Percentiles rank a stretch among this genome's conserved stretches.
These are phyloP conservation scores for Verticillium klebahnii DNA, from an alignment of 2,329 filamentous ascomycete genomes.

Conservation along the genomic window DNA sequence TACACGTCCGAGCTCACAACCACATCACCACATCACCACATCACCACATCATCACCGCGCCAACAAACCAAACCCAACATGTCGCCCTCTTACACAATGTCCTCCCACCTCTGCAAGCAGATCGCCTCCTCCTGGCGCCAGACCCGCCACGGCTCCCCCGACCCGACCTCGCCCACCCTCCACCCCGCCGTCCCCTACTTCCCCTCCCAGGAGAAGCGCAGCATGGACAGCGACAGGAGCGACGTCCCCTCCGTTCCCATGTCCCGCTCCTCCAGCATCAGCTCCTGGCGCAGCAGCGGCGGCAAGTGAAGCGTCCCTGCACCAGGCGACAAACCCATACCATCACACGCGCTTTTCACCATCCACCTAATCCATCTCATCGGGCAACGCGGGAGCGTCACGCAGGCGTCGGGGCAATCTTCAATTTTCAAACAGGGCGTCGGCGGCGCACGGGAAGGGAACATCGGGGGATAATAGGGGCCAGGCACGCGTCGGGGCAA, in stretches of 20 bases:
- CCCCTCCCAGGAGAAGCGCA: constrained; percentile 35
- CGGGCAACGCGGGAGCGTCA: background rate
- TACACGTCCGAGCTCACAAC: background rate
- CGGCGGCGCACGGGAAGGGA: background rate
- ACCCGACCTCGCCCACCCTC: constrained; percentile 21
- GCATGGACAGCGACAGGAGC: constrained; percentile 42
- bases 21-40: constrained; percentile 1
- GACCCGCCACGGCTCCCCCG: constrained; percentile 35
- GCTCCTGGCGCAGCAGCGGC: constrained; percentile 20
- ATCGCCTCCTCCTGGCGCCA: constrained; percentile 56
- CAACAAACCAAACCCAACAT: constrained; percentile 29
- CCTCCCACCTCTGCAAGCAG: constrained; percentile 56
- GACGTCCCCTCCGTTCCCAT: constrained; percentile 20
- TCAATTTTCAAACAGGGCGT: background rate
- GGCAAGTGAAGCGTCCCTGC: background rate
- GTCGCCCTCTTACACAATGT: constrained; percentile 58
- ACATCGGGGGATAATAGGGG: background rate
- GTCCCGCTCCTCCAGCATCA: constrained; percentile 15
- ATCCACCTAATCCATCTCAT: background rate
- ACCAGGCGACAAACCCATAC: too few species aligned
- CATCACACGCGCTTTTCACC: too few species aligned
- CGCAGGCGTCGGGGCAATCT: background rate
- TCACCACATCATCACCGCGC: background rate
- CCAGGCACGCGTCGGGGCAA: background rate
- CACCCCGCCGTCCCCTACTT: constrained; percentile 19